Percentiles rank a stretch among this genome's conserved stretches.
These are phyloP conservation scores for Diplodia intermedia DNA, from an alignment of 2,329 filamentous ascomycete genomes.

Conservation along the genomic window DNA sequence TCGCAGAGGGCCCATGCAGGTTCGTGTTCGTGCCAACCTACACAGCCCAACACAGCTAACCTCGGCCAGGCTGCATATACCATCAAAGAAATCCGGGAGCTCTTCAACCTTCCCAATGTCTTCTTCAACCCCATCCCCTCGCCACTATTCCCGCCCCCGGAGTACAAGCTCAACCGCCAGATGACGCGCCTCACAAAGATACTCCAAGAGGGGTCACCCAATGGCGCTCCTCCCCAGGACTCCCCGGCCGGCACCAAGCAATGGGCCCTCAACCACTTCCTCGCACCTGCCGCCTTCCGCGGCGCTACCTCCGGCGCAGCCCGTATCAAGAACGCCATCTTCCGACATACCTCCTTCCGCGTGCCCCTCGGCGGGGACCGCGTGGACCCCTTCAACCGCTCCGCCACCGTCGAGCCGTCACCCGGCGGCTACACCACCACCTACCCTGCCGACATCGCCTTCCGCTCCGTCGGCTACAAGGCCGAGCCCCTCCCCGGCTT, in stretches of 20 bases:
- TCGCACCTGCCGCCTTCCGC: slow-evolving; percentile 76
- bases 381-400: slow-evolving; percentile 55
- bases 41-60: neutral
- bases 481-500: slow-evolving; percentile 80
- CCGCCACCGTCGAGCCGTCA: slow-evolving; percentile 59
- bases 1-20: slow-evolving; percentile 86
- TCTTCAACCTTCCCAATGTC: slow-evolving; percentile 77
- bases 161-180: slow-evolving; percentile 75
- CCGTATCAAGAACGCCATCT: slow-evolving; percentile 71
- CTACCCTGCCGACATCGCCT: slow-evolving; percentile 75
- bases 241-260: slow-evolving; percentile 63
- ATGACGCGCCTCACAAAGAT: slow-evolving; percentile 81
- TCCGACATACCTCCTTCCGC: slow-evolving; percentile 60
- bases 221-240: slow-evolving; percentile 43
- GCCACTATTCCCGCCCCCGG: slow-evolving; percentile 70
- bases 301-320: slow-evolving; percentile 52
- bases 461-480: slow-evolving; percentile 95
- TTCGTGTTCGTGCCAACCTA: slow-evolving; percentile 51
- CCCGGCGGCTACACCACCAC: slow-evolving; percentile 43
- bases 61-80: slow-evolving; percentile 81
- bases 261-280: slow-evolving; percentile 86
- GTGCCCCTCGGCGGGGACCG: too few species aligned
- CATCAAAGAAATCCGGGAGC: slow-evolving; percentile 90
- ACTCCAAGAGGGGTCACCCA: slow-evolving; percentile 74
- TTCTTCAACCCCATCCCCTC: slow-evolving; percentile 73